Evolutionary conservation across 106 monocot genomes (phyloP), one percentile per base, ranked within the genome.

Genomic region (Xerophyta viscosa): DNA sequence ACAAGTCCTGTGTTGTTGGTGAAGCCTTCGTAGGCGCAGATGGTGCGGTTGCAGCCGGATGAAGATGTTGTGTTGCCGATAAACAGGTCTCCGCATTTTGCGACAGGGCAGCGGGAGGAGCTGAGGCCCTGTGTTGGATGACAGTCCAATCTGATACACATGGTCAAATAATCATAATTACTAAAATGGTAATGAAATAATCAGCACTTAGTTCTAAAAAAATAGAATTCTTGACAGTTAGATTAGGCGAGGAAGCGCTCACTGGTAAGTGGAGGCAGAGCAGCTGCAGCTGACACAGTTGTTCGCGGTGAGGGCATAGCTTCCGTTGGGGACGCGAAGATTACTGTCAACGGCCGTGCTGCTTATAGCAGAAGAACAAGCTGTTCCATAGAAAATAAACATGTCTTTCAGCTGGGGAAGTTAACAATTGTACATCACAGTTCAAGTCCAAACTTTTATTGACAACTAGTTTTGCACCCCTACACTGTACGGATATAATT

Each of bases 271-370:
- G 27, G 60, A 29, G 37, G 8, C 9, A 37, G 66, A 48, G 53
- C 59, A 81, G 66, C 58, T 67, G 71, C 81, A 81, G 6, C 9
- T 37, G 63, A 81, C 46, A 25, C 76, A 81, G 56, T 60, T 53
- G 10, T 33, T 8, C 25, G 71, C 76, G 0, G 76, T 81, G 55
- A 60, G 18, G 8, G 58, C 47, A 25, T 76, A 76, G 47, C 69
- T 76, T 24, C 22, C 64, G 56, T 46, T 64, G 27, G 76, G 33
- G 46, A 76, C 41, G 37, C 29, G 71, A 41, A 80, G 46, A 25
- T 54, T 29, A 48, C 63, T 24, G 61, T 80, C 80, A 11, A 24
- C 18, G 6, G 75, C 70, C 1, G 31, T 54, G 46, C 13, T 66
- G 45, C 48, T 48, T 31, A 80, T 80, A 0, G 80, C 70, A 12